Conservation (phyloP, 2,329 filamentous ascomycete genomes). For the Ceratocystis diversiconidia region DNA sequence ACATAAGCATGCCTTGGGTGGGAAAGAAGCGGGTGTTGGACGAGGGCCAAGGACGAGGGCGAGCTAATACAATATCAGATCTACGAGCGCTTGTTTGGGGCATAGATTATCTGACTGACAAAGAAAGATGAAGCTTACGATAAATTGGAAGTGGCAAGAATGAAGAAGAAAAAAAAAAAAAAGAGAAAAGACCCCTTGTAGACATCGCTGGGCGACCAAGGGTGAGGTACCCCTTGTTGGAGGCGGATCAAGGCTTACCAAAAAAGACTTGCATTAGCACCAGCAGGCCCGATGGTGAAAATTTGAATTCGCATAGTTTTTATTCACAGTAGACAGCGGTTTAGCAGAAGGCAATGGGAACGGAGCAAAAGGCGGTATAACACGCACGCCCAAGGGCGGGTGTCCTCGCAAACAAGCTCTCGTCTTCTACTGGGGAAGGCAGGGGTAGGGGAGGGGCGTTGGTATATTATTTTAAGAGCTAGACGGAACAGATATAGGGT, state of each 20-base stretch:
- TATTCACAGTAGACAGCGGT: neutral
- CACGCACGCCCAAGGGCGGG: neutral
- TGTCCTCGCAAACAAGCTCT: neutral
- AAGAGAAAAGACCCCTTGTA: neutral
- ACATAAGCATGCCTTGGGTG: neutral
- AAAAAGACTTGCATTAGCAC: neutral
- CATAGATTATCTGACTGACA: neutral
- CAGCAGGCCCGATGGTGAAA: neutral
- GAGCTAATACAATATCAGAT: neutral
- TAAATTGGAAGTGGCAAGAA: neutral
- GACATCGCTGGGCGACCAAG: neutral
- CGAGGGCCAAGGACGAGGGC: neutral
- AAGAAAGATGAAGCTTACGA: neutral
- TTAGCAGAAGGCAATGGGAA: neutral
- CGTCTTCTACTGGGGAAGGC: neutral
- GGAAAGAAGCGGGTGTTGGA: neutral
- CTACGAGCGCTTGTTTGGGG: neutral
- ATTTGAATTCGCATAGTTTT: neutral
- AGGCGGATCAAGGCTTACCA: neutral
- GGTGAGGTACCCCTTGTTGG: no score
- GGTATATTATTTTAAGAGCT: neutral
- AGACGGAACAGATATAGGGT: neutral
- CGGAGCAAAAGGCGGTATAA: neutral
- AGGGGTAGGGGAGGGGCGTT: neutral
- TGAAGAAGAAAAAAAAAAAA: neutral